Evolutionary conservation across 352 stramenopile species (phyloP), one percentile per base, ranked within the genome.

Genomic region (Globisporangium abappressorium): DNA sequence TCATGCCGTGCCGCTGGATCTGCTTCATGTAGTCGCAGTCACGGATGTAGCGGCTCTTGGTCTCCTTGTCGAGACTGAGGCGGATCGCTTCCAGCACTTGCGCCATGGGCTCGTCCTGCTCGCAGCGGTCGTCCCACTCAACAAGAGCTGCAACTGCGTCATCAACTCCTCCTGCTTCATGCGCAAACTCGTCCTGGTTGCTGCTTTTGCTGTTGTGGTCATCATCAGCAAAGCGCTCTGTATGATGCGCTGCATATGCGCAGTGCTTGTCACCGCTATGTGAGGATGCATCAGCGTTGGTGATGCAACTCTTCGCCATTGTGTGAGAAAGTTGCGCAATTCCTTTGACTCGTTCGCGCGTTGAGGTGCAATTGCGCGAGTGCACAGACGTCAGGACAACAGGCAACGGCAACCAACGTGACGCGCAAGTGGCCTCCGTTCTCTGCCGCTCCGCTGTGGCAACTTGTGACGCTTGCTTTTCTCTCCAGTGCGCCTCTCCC

Each of bases 1-100:
- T 84, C 81, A 94, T 91, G 56, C 84, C 82, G 63, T 91, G 70
- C 14, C 61, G 67, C 68, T 92, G 85, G 22, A 84, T 76, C 3
- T 63, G 58, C 1, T 62, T 53, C 7, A 91, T 65, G 68, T 91
- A 92, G 54, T 69, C 64, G 12, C 71, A 69, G 62, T 88, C 71
- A 36, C 77, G 75, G 38, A 53, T 33, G 58, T 70, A 72, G 68
- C 65, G 18, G 26, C 63, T 68, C 38, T 28, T 41, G 18, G 53
- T 22, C 14, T 68, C 63, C 70, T 80, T 84, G 24, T 74, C 57
- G 20, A 84, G 73, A 18, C 70, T 57, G 62, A 77, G 81, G 34
- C 76, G 77, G 36, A 86, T 74, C 43, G 72, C 63, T 61, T 82
- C 76, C 41, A 76, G 66, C 38, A 70, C 53, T 20, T 63, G 70